These are phyloP conservation scores for Austroboletus eburneus DNA, from an alignment of 768 basidiomycete genomes.

Conservation along the genomic window DNA sequence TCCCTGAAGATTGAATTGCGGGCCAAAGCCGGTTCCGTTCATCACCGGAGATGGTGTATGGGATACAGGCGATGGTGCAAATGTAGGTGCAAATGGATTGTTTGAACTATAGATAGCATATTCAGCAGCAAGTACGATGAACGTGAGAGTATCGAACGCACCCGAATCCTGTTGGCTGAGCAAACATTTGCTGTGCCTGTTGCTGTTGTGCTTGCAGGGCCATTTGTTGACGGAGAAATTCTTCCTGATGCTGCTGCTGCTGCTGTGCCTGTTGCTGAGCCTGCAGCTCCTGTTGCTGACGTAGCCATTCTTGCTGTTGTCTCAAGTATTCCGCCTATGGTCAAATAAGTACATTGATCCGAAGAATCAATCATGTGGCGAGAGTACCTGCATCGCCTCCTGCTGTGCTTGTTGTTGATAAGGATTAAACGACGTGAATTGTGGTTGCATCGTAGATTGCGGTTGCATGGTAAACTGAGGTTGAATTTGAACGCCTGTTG, in stretches of 20 bases:
- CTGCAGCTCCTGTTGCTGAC: conserved; percentile 56
- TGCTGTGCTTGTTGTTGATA: conserved; percentile 92
- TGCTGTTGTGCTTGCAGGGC: too few species aligned
- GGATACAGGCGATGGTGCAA: conserved; percentile 29
- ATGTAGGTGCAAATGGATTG: too few species aligned
- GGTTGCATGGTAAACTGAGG: conserved; percentile 79
- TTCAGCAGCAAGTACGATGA: conserved; percentile 14
- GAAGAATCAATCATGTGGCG: too few species aligned
- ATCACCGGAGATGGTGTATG: conserved; percentile 33
- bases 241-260: too few species aligned
- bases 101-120: conserved; percentile 60
- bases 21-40: conserved; percentile 32
- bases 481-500: conserved; percentile 54
- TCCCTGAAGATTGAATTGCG: conserved; percentile 65
- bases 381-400: conserved; percentile 72
- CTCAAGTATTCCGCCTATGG: conserved; percentile 40
- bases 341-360: conserved; percentile 8
- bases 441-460: conserved; percentile 71
- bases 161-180: conserved; percentile 76
- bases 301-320: conserved; percentile 66
- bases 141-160: conserved; percentile 29
- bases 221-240: too few species aligned
- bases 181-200: conserved; percentile 43
- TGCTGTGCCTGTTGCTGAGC: conserved; percentile 39
- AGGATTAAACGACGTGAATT: conserved; percentile 91